These are phyloP conservation scores for Gentiana dahurica DNA, from an alignment of 257 asterid species.

Conservation along the genomic window DNA sequence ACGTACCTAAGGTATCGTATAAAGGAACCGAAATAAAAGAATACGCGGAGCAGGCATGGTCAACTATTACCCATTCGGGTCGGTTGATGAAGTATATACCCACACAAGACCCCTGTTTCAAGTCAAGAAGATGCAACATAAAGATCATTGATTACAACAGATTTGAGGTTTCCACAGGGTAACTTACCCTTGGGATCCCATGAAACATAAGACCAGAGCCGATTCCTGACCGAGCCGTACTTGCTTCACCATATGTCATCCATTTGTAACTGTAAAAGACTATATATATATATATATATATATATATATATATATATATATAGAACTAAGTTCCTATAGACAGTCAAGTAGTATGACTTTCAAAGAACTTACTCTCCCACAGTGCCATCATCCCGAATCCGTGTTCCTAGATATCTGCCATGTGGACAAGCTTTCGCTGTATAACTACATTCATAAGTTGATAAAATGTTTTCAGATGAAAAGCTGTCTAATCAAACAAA, in stretches of 20 bases:
- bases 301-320: too few species aligned
- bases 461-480: background rate
- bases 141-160: too few species aligned
- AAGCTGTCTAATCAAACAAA: background rate
- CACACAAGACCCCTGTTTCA: conserved; percentile 45
- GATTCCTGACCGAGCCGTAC: conserved; percentile 50
- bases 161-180: too few species aligned
- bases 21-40: conserved; percentile 57
- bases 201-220: conserved; percentile 46
- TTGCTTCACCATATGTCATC: conserved; percentile 64
- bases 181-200: conserved; percentile 26
- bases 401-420: conserved; percentile 48
- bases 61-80: conserved; percentile 62
- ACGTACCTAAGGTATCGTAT: conserved; percentile 67
- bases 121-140: too few species aligned
- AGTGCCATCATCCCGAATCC: conserved; percentile 47
- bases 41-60: conserved; percentile 73
- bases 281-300: background rate
- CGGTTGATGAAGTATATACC: conserved; percentile 60
- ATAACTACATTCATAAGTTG: conserved; percentile 19
- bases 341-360: background rate
- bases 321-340: background rate
- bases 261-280: conserved; percentile 34
- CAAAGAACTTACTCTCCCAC: conserved; percentile 47
- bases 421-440: conserved; percentile 34